phyloP scores from a whole-genome alignment of 139 green algal genomes.

The Zygnema cylindricum region DNA sequence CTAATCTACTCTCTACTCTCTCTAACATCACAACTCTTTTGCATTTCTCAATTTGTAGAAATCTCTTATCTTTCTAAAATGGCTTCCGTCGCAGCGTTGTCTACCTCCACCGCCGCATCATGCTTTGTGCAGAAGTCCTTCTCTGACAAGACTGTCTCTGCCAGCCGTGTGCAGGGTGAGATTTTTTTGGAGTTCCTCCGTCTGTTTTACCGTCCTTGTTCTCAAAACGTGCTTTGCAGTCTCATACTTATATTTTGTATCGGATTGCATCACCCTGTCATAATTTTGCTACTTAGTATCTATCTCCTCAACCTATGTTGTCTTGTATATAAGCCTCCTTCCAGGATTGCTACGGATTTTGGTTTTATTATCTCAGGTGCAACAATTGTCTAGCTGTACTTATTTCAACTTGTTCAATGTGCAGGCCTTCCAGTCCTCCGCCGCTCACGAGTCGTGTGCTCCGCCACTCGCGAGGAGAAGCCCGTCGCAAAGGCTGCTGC shows the following conservation, averaged over 20 bases:
- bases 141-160: neutral
- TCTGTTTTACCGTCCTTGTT: no score
- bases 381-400: constrained; percentile 4
- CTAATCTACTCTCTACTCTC: neutral
- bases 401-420: neutral
- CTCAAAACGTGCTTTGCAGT: no score
- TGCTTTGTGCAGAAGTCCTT: constrained; percentile 31
- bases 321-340: neutral
- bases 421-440: constrained; percentile 31
- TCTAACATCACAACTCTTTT: neutral
- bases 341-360: neutral
- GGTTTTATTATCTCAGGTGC: neutral
- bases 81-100: neutral
- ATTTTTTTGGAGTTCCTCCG: constrained; percentile 13
- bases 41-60: neutral
- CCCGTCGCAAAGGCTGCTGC: constrained; percentile 18
- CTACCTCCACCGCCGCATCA: constrained; percentile 1
- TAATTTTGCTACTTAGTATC: no score
- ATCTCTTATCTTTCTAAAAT: no score
- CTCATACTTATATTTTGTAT: no score
- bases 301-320: no score
- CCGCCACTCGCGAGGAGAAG: constrained; percentile 6
- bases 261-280: no score
- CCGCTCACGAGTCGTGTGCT: constrained; percentile 26
- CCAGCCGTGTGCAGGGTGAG: constrained; percentile 1